Evolutionary conservation across 345 rosid species (phyloP).

Genomic region (Populus nigra): DNA sequence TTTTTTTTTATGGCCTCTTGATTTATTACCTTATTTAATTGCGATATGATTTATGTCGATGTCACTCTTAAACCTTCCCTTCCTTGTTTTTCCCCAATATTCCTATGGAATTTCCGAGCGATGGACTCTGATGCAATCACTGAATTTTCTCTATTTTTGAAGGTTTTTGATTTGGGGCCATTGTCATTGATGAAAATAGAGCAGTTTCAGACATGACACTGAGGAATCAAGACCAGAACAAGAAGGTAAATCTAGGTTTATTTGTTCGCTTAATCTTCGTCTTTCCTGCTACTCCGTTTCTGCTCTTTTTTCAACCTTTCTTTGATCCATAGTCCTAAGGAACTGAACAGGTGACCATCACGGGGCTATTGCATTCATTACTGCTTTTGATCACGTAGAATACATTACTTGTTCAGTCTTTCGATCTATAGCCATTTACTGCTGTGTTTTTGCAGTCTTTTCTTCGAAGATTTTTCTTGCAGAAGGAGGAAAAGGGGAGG

Average conservation of each 20-base stretch:
- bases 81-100: neutral
- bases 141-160: neutral
- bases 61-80: neutral
- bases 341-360: neutral
- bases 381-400: neutral
- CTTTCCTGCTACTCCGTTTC: neutral
- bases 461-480: conserved; percentile 34
- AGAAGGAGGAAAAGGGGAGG: conserved; percentile 31
- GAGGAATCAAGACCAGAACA: conserved; percentile 37
- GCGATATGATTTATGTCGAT: neutral
- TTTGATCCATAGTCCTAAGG: neutral
- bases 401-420: neutral
- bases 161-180: conserved; percentile 2
- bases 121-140: neutral
- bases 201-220: conserved; percentile 23
- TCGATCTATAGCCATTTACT: neutral
- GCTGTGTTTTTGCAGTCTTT: conserved; percentile 31
- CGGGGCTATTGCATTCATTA: neutral
- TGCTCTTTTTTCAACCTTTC: neutral
- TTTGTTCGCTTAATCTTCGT: neutral
- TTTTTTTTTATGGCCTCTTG: neutral
- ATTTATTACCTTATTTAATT: neutral
- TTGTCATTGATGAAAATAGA: conserved; percentile 18
- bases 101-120: neutral
- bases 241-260: conserved; percentile 29